Evolutionary conservation across 148 eudicot genomes (phyloP).

Genomic region (Fagopyrum tataricum): DNA sequence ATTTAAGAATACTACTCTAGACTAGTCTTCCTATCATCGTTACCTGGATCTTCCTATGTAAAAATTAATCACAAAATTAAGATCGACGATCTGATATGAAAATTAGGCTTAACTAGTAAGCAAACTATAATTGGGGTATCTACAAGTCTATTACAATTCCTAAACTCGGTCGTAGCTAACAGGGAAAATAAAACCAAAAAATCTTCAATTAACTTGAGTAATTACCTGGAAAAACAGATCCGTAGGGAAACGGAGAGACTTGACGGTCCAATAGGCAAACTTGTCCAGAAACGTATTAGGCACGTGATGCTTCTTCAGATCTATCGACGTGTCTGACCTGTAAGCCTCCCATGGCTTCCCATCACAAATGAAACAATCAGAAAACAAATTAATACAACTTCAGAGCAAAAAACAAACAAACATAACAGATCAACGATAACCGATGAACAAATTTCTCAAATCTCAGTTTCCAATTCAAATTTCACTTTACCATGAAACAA

Average conservation of each 20-base stretch:
- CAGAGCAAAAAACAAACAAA: background rate
- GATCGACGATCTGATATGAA: background rate
- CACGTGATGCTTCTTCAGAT: conserved; percentile 59
- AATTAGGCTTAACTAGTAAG: background rate
- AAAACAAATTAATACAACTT: background rate
- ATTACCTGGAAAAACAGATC: conserved; percentile 71
- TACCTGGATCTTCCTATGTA: background rate
- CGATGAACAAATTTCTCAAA: background rate
- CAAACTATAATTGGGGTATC: background rate
- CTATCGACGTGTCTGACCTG: conserved; percentile 47
- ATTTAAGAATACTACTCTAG: too few species aligned
- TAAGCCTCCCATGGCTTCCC: conserved; percentile 74
- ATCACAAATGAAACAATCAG: background rate
- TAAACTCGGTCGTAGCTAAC: background rate
- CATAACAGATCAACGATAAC: background rate
- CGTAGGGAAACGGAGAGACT: conserved; percentile 57
- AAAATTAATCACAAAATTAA: background rate
- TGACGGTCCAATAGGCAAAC: conserved; percentile 58
- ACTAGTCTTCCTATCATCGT: background rate
- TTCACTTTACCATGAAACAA: conserved; percentile 53
- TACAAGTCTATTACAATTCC: too few species aligned
- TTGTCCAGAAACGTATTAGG: conserved; percentile 50
- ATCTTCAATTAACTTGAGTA: background rate
- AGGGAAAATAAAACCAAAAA: background rate
- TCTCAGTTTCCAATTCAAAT: background rate